Evolutionary conservation across 495 filamentous ascomycete genomes (phyloP), one percentile per base, ranked within the genome.

Genomic region (Xylaria longipes): DNA sequence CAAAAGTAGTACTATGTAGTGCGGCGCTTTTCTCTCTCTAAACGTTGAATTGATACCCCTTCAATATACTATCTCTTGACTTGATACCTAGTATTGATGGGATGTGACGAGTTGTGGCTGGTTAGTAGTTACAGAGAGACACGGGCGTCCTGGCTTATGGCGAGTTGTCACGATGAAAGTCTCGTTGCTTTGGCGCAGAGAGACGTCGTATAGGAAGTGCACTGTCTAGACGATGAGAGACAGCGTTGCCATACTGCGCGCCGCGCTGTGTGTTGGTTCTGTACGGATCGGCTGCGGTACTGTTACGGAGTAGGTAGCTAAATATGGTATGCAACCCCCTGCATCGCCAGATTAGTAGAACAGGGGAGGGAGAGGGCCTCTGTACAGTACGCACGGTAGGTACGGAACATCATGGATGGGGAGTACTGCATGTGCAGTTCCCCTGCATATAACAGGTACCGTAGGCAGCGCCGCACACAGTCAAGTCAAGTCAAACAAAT

Each of bases 31-130:
- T n/a, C 27, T 41, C 15, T 17, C 15, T 31, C 5, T 25, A 5
- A 52, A 9, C 43, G 63, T 52, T 56, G 31, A 67, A 67, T 43
- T 67, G 65, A 67, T 66, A 66, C 64, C 64, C 64, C n/a, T 56
- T 5, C 61, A 27, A 64, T 64, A 45, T 64, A 27, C 61, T 20
- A 31, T 46, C 15, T 64, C 15, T 46, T 20, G 25, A 39, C 22
- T 33, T 20, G 22, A 46, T 43, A 25, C 22, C 61, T 64, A 37
- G 7, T 15, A 31, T 27, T 9, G 29, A 22, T 17, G 39, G 17
- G 22, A 64, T 46, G 39, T 29, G 61, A 45, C 6, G n/a, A 43
- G 22, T 64, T 3, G 22, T 46, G 61, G 12, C 9, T 6, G 8
- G 27, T 5, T 45, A 5, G 39, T 43, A 22, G 12, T 31, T 17